phyloP scores from a whole-genome alignment of 306 rosid genomes.

The Dalbergia oliveri region DNA sequence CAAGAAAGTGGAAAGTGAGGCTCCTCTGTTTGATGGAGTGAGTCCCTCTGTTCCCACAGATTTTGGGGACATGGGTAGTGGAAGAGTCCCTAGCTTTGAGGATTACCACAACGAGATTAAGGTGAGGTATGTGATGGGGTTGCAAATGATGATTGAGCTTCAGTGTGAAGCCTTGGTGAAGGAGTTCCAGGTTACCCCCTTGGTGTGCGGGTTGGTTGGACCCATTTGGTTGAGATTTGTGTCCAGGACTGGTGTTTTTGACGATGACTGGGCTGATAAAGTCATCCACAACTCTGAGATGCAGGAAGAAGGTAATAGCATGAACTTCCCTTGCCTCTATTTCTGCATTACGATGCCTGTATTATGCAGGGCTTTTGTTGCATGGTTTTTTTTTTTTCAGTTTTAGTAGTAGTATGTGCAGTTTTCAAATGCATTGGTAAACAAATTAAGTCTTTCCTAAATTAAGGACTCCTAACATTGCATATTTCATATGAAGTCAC shows the following conservation, averaged over 20 bases:
- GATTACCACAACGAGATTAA: conserved; percentile 69
- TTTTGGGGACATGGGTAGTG: conserved; percentile 51
- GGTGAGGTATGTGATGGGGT: conserved; percentile 74
- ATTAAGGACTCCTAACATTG: neutral
- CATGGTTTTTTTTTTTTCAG: neutral
- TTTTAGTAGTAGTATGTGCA: neutral
- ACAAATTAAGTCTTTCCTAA: neutral
- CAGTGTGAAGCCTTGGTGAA: conserved; percentile 83
- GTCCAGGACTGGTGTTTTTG: conserved; percentile 68
- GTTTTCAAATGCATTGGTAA: neutral
- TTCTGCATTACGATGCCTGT: conserved; percentile 7
- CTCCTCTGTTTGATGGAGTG: conserved; percentile 35
- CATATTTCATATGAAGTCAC: neutral
- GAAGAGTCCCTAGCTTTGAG: conserved; percentile 47
- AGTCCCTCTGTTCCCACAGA: conserved; percentile 63
- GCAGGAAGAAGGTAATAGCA: conserved; percentile 59
- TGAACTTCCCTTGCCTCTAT: conserved; percentile 1
- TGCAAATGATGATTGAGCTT: conserved; percentile 82
- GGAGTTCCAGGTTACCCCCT: conserved; percentile 78
- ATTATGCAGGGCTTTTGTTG: neutral
- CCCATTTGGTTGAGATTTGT: conserved; percentile 85
- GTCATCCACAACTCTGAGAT: conserved; percentile 66
- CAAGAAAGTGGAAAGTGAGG: conserved; percentile 41
- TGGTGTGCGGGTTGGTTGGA: conserved; percentile 82
- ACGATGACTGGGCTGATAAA: conserved; percentile 69